Base-by-base conservation (phyloP, 169 alveolate genomes). In the Plasmodium sp. region DNA sequence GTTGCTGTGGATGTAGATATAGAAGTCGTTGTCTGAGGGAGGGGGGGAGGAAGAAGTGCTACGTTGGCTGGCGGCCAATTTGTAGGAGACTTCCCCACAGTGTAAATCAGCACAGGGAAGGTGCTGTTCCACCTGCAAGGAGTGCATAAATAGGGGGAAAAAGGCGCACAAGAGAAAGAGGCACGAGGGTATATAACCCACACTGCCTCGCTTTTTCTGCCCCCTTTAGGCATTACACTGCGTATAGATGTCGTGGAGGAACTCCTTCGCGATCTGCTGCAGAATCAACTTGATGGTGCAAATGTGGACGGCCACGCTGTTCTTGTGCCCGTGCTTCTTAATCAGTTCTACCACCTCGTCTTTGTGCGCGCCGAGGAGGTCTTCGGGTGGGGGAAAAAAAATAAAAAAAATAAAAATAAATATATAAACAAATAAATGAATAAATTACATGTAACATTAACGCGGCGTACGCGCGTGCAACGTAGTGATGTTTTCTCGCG, bases 251-350 rank as follows among this genome's bases (percentile, higher is more conserved):
- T 85, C 93, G 0, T 75, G 56, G 16, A 85, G 54, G 33, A 74
- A 85, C 33, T 85, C 93, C 79, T 85, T 85, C n/a, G 93, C 80
- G 77, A 85, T 85, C 43, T 85, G 93, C 22, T 85, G 85, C 2
- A 85, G 80, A 34, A 85, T 75, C 45, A 85, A 75, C 62, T 85
- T 85, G 79, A 85, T 85, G 51, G 79, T 75, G 67, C 93, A 85
- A 12, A 85, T 77, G 80, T 85, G 93, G 9, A 85, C 84, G 14
- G 93, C 45, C 9, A 85, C 62, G 43, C 93, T 85, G 81, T 85
- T 85, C 41, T 74, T 58, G 84, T 85, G 93, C 45, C 71, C 67
- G 31, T 85, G 93, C 41, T 85, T 85, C 62, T 85, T 85, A 31
- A 85, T 62, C 62, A 67, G 77, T 85, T 85, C 93, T 33, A 85